These are phyloP conservation scores for Boletus pseudo-olivaceus DNA, from an alignment of 768 basidiomycete species.

Conservation along the genomic window DNA sequence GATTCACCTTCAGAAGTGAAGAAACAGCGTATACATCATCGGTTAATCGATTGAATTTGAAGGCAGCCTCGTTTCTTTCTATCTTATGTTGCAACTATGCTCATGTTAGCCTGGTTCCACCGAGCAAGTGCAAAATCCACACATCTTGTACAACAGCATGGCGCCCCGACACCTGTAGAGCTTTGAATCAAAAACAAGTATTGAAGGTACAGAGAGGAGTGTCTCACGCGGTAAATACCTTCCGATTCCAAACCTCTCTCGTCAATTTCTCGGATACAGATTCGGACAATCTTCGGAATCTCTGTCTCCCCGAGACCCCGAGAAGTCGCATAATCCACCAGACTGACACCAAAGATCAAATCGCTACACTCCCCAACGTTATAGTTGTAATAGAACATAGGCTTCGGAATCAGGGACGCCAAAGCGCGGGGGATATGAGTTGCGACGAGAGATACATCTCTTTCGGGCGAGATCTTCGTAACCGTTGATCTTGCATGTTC, in stretches of 20 bases:
- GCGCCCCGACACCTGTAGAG: constrained; percentile 69
- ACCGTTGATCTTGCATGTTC: constrained; percentile 59
- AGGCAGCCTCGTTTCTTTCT: constrained; percentile 75
- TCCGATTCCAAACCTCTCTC: constrained; percentile 72
- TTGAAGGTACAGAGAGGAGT: neutral
- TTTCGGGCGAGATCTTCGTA: constrained; percentile 64
- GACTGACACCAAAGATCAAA: constrained; percentile 83
- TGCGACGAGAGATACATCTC: constrained; percentile 59
- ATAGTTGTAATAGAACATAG: constrained; percentile 71
- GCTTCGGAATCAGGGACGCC: constrained; percentile 63
- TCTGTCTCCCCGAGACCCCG: constrained; percentile 69
- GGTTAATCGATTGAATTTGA: constrained; percentile 62
- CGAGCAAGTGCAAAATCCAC: constrained; percentile 16
- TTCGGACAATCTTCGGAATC: constrained; percentile 73
- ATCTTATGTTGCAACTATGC: constrained; percentile 78
- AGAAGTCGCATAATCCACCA: constrained; percentile 86
- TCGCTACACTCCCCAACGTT: constrained; percentile 83
- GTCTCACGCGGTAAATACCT: constrained; percentile 73
- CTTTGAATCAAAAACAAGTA: constrained; percentile 2
- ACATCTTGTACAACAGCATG: constrained; percentile 84
- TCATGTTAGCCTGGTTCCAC: constrained; percentile 2
- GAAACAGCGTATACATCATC: constrained; percentile 85
- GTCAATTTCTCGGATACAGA: constrained; percentile 84
- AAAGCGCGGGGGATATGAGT: constrained; percentile 59
- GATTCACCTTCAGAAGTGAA: constrained; percentile 73